These are phyloP conservation scores for Scorias spongiosa DNA, from an alignment of 2,329 filamentous ascomycete genomes.

Conservation along the genomic window DNA sequence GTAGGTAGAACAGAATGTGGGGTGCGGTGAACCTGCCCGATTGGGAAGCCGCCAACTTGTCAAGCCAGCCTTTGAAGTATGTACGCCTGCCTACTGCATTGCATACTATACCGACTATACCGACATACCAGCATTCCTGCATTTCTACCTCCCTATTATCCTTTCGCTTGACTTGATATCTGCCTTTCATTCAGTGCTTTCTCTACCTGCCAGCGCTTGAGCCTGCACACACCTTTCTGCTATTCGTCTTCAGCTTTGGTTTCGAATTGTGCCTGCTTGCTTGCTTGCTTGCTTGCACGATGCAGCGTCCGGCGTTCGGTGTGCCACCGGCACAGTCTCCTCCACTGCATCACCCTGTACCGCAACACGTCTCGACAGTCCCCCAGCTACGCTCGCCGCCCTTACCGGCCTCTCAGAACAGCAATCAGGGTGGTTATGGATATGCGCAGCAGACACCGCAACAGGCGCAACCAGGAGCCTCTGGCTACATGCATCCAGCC, in stretches of 20 bases:
- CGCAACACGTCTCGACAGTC: constrained; percentile 95
- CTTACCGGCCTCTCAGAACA: constrained; percentile 57
- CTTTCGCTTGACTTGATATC: no score
- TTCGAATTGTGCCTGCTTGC: no score
- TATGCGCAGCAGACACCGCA: constrained; percentile 45
- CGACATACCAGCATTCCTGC: no score
- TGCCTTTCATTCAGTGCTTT: no score
- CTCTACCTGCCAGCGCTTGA: no score
- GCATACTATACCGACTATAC: no score
- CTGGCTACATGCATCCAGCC: constrained; percentile 34
- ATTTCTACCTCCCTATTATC: no score
- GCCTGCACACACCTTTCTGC: no score
- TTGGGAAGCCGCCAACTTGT: neutral
- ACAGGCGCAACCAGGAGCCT: constrained; percentile 27
- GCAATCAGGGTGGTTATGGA: constrained; percentile 49
- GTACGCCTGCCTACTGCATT: neutral
- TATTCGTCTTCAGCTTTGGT: no score
- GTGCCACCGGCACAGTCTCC: constrained; percentile 64
- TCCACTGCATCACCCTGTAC: constrained; percentile 89
- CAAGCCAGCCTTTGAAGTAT: neutral
- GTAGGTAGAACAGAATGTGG: neutral
- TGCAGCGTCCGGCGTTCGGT: constrained; percentile 76
- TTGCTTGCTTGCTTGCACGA: no score
- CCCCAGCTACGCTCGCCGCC: constrained; percentile 92
- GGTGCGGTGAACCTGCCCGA: neutral